Evolutionary conservation across 2,329 filamentous ascomycete species (phyloP), one percentile per base, ranked within the genome.

Genomic region (Myriosclerotinia curreyana): DNA sequence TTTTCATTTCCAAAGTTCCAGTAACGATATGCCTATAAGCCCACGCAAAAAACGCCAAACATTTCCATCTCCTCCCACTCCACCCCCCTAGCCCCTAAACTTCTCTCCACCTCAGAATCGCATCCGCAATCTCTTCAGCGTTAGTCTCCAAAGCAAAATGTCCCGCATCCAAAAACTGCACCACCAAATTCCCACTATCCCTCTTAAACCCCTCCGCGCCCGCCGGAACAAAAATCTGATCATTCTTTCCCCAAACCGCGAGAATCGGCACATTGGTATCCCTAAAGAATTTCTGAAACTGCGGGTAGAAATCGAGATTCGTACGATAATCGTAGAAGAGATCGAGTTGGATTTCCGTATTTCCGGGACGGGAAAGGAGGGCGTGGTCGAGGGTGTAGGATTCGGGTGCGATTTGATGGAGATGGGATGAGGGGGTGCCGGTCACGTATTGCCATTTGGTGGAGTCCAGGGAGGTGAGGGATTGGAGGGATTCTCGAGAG

Each of bases 241-340:
- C 84, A 64, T 82, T 79, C 74, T 81, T 81, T 0, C 85, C 84
- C 85, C 85, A 87, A 4, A 81, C 77, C 1, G 83, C 82, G 66
- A 87, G 71, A 4, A 86, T 70, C 0, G 84, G 83, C 0, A 85
- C 79, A 55, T 80, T 74, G 0, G 76, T 80, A 9, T 76, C 72
- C 5, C 80, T 75, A 52, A 87, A 80, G 66, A 82, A 87, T 54
- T 79, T 74, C 40, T 87, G 85, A 63, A 84, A 85, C 14, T 76
- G 68, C 0, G 81, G 80, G 69, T 86, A 86, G n/a, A 82, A 70
- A 0, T 70, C 67, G 3, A 86, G 69, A 69, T 87, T 87, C 20
- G 73, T 83, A 20, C 76, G 74, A 69, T 87, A 87, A 67, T 86
- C 82, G 65, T 80, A 79, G 55, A 87, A 81, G 3, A 87, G 71